phyloP scores from a whole-genome alignment of 495 filamentous ascomycete species.

The Usnea hakonensis region DNA sequence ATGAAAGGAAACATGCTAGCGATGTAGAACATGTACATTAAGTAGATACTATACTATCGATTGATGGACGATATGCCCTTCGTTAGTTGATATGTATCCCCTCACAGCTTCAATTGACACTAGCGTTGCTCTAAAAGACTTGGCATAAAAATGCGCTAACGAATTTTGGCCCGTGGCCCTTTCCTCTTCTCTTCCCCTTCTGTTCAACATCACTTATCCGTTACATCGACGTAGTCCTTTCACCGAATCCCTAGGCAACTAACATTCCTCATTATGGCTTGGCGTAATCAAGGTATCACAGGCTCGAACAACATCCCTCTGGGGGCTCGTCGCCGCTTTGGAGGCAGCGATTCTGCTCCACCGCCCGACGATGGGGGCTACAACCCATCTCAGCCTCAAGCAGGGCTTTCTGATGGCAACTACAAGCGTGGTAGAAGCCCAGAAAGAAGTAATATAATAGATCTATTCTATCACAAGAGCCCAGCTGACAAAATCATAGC shows the following conservation, averaged over 20 bases:
- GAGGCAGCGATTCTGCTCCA: constrained; percentile 48
- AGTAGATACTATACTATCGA: too few relatives aligned
- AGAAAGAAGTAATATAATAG: constrained; percentile 42
- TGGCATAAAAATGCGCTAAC: neutral
- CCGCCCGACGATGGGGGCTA: constrained; percentile 50
- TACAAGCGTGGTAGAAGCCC: constrained; percentile 74
- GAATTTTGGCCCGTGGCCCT: neutral
- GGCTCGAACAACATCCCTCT: constrained; percentile 98
- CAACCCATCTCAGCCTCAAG: constrained; percentile 45
- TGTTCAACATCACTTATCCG: neutral
- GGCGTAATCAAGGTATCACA: constrained; percentile 92
- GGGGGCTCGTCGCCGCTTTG: constrained; percentile 78
- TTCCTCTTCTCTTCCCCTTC: neutral
- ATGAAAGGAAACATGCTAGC: too few relatives aligned
- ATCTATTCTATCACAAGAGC: neutral
- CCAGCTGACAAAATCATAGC: constrained; percentile 30
- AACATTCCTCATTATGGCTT: constrained; percentile 55
- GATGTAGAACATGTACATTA: too few relatives aligned
- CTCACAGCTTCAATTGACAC: too few relatives aligned
- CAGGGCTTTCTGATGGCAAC: constrained; percentile 39
- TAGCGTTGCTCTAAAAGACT: neutral
- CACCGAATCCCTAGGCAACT: neutral
- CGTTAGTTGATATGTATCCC: too few relatives aligned
- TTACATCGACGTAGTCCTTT: neutral
- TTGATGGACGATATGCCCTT: too few relatives aligned